Conservation (phyloP, 139 green algal species). For the Volvox africanus region DNA sequence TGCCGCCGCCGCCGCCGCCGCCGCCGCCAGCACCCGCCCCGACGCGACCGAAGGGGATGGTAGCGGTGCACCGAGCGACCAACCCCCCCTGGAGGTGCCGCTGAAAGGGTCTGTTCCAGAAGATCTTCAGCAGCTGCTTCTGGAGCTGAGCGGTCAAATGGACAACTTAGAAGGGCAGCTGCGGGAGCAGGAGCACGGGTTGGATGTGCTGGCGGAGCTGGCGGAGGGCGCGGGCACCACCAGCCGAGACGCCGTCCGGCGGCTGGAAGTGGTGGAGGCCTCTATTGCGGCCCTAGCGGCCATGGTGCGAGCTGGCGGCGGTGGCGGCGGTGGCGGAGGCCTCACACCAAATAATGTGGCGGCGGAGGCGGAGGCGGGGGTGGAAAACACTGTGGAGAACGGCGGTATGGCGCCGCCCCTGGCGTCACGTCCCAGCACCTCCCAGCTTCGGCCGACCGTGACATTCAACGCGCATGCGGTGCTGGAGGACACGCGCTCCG, state of each 20-base stretch:
- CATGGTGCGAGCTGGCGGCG: neutral
- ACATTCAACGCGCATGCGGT: neutral
- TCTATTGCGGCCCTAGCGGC: slow-evolving; percentile 1
- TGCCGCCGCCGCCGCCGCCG: neutral
- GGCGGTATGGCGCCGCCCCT: neutral
- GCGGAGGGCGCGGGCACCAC: neutral
- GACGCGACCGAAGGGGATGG: too few relatives aligned
- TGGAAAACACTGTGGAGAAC: too few relatives aligned
- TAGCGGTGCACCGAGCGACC: too few relatives aligned
- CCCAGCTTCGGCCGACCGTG: neutral
- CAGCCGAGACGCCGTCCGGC: neutral
- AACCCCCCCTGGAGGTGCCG: too few relatives aligned
- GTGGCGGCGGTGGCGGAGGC: neutral
- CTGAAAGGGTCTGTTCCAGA: too few relatives aligned
- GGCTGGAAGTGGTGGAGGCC: slow-evolving; percentile 13
- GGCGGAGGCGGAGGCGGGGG: neutral
- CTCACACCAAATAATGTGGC: neutral
- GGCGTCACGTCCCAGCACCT: neutral
- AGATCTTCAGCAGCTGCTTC: neutral
- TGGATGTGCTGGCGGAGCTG: slow-evolving; percentile 44
- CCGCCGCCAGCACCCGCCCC: neutral
- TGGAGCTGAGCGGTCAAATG: slow-evolving; percentile 11
- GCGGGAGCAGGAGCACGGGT: slow-evolving; percentile 36
- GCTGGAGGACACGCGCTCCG: neutral
- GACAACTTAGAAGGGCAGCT: neutral